Evolutionary conservation across 179 eudicot genomes (phyloP).

Genomic region (Silene noctiflora): DNA sequence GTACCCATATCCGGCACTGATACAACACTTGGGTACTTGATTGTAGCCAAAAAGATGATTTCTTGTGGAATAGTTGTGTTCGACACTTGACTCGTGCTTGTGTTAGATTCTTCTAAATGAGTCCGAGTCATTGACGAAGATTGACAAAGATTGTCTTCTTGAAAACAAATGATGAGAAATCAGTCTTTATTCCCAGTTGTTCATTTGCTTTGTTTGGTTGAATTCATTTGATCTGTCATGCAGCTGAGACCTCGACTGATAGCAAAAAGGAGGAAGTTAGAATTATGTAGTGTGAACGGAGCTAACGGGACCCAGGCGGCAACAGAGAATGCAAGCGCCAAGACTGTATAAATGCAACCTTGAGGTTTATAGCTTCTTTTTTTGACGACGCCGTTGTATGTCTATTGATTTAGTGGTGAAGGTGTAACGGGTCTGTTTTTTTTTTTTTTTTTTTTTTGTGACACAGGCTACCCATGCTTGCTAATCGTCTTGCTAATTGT

Average conservation of each 20-base stretch:
- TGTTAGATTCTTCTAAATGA: not conserved
- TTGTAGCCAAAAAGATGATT: too few relatives aligned
- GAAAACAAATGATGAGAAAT: not conserved
- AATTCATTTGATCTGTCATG: constrained; percentile 23
- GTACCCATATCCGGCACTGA: too few relatives aligned
- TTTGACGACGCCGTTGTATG: not conserved
- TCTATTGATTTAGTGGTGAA: not conserved
- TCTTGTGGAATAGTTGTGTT: not conserved
- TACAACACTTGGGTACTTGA: too few relatives aligned
- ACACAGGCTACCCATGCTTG: constrained; percentile 18
- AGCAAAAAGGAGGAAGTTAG: constrained; percentile 33
- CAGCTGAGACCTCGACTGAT: constrained; percentile 43
- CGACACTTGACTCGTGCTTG: not conserved
- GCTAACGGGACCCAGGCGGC: constrained; percentile 18
- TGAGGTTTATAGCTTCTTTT: constrained; percentile 6
- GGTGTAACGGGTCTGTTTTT: constrained; percentile 9
- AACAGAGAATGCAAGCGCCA: constrained; percentile 28
- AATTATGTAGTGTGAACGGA: constrained; percentile 16
- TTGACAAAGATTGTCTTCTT: too few relatives aligned
- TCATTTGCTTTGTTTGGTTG: not conserved
- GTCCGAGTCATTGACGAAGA: not conserved
- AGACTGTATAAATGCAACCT: constrained; percentile 16
- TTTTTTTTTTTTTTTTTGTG: constrained; percentile 1
- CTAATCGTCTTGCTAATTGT: constrained; percentile 5
- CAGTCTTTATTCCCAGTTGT: not conserved